Base-by-base conservation (phyloP, 73 alveolate species). In the Paramecium caudatum region DNA sequence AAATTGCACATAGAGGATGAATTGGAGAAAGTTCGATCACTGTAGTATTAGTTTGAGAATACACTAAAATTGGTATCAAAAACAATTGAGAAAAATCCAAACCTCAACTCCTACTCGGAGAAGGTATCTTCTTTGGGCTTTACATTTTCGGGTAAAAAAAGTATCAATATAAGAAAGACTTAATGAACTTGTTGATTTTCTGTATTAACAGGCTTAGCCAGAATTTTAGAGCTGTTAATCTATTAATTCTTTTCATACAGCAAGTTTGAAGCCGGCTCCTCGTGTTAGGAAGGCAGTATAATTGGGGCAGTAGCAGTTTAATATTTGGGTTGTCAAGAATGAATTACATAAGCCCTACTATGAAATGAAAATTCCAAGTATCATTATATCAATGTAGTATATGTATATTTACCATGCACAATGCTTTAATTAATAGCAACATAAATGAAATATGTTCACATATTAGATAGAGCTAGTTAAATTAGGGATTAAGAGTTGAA, bases 191-290 rank as follows among this genome's bases (percentile, higher is more conserved):
- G 80, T 55, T 10, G 80, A 55, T 55, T 25, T 55, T 5, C 80
- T 55, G 10, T 55, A 55, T 55, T 23, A 55, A 55, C 30, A 37
- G 30, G 80, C 80, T 0, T 55, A 55, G 30, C 80, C 84, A 6
- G 84, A 68, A 68, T 68, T 68, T 68, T 13, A 68, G 34, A 68
- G 84, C 3, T 68, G 84, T 33, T 10, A 68, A 68, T 68, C 84
- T 30, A 32, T 68, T 0, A 68, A 68, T 32, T 12, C 47, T 8
- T 17, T 34, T 27, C 50, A 68, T 8, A 37, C 84, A 12, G 16
- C 25, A 12, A 68, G 61, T 37, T 37, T 68, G 32, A 68, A 68
- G 37, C 47, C 61, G 10, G 61, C 84, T 13, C 84, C 84, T 17
- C 5, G 10, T 4, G 30, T 55, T 36, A 68, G 19, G 34, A 68